Percentiles rank a stretch among this genome's conserved stretches.
Evolutionary conservation across 441 rosid genomes (phyloP).

Genomic region (Erodium trifolium): DNA sequence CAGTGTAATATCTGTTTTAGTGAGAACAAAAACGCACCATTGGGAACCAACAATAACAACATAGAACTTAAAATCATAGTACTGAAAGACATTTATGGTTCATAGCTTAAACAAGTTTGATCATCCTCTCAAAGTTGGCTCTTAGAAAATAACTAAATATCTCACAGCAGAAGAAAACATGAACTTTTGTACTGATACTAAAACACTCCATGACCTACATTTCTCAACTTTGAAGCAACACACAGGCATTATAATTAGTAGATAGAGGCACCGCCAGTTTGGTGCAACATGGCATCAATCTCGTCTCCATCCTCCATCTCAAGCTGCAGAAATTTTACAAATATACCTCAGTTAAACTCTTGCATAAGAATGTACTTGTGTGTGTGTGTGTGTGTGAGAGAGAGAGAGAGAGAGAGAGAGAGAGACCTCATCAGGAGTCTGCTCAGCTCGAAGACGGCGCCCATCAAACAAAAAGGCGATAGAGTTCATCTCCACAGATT

Average conservation of each 20-base stretch:
- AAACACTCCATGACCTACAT: not conserved
- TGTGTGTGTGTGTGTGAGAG: no score
- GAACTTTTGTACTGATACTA: not conserved
- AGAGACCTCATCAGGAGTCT: slow-evolving; percentile 55
- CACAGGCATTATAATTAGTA: not conserved
- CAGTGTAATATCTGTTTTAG: no score
- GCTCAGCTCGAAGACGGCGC: slow-evolving; percentile 50
- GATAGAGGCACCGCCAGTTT: slow-evolving; percentile 46
- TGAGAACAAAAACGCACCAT: no score
- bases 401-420: not conserved
- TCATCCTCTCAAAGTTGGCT: not conserved
- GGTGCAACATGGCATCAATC: slow-evolving; percentile 84
- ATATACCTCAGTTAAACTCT: not conserved
- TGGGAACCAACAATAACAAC: no score
- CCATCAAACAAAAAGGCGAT: slow-evolving; percentile 66
- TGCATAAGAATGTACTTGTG: no score
- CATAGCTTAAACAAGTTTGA: not conserved
- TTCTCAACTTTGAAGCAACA: not conserved
- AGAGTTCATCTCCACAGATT: slow-evolving; percentile 49
- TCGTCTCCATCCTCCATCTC: slow-evolving; percentile 95
- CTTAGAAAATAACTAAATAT: not conserved
- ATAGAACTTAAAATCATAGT: no score
- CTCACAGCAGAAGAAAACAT: not conserved
- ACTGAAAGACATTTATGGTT: not conserved
- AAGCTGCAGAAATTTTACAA: slow-evolving; percentile 35